phyloP scores from a whole-genome alignment of 2,329 filamentous ascomycete genomes.

The Fusarium heterosporum region DNA sequence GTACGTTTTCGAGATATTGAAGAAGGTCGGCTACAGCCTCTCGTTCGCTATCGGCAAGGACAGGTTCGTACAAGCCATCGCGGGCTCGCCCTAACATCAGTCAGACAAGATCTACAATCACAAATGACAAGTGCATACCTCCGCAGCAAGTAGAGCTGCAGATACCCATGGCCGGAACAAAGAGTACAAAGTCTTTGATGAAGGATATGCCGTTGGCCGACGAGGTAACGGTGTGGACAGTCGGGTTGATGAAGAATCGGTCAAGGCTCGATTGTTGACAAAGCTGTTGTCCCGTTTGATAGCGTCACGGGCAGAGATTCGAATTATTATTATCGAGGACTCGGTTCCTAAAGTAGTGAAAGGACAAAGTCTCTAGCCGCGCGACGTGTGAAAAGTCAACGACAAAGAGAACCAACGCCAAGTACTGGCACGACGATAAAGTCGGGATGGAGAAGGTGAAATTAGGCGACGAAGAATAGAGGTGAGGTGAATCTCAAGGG shows the following conservation, averaged over 20 bases:
- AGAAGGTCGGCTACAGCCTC: constrained; percentile 96
- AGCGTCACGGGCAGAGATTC: constrained; percentile 43
- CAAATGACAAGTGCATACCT: constrained; percentile 47
- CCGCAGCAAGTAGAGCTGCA: constrained; percentile 71
- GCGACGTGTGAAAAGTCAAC: constrained; percentile 15
- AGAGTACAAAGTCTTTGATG: constrained; percentile 31
- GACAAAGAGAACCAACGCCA: constrained; percentile 26
- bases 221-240: constrained; percentile 11
- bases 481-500: constrained; percentile 38
- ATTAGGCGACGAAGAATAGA: constrained; percentile 29
- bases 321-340: constrained; percentile 41
- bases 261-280: constrained; percentile 36
- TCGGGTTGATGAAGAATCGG: constrained; percentile 28
- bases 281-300: constrained; percentile 35
- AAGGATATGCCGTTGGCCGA: constrained; percentile 24
- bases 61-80: constrained; percentile 85
- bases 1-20: constrained; percentile 95
- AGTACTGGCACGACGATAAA: constrained; percentile 32
- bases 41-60: constrained; percentile 93
- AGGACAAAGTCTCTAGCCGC: constrained; percentile 23
- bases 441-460: constrained; percentile 36
- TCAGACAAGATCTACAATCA: constrained; percentile 26
- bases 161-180: constrained; percentile 66
- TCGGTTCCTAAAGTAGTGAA: constrained; percentile 33
- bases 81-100: constrained; percentile 73